Percentiles rank a stretch among this genome's conserved stretches.
These are phyloP conservation scores for Hymenoscyphus fructigenus DNA, from an alignment of 2,329 filamentous ascomycete species.

Conservation along the genomic window DNA sequence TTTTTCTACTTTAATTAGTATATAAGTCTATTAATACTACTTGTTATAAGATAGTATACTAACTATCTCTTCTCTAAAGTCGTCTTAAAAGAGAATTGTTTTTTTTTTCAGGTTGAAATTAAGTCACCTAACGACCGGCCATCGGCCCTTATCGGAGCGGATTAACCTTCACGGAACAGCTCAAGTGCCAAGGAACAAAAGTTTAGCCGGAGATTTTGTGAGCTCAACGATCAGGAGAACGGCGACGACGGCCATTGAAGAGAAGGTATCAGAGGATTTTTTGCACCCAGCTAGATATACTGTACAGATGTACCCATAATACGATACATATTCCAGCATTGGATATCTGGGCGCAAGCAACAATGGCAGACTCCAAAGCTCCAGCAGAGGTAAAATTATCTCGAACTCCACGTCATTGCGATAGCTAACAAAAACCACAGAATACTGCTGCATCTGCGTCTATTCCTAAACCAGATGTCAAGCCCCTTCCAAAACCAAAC, in stretches of 20 bases:
- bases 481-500: slow-evolving; percentile 54
- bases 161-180: not conserved
- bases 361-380: slow-evolving; percentile 32
- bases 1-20: too few species aligned
- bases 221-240: not conserved
- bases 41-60: too few species aligned
- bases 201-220: not conserved
- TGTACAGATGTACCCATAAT: not conserved
- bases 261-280: not conserved
- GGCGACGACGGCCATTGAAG: not conserved
- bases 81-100: too few species aligned
- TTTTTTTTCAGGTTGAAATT: too few species aligned
- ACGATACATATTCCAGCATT: not conserved
- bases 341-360: not conserved
- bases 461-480: slow-evolving; percentile 37
- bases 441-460: slow-evolving; percentile 37
- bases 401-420: not conserved
- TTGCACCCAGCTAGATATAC: not conserved
- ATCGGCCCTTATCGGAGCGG: slow-evolving; percentile 3
- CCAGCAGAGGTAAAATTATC: slow-evolving; percentile 24
- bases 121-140: not conserved
- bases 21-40: too few species aligned
- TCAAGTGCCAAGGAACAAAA: slow-evolving; percentile 1
- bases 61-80: not conserved
- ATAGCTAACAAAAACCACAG: not conserved